Evolutionary conservation across 2,329 filamentous ascomycete species (phyloP), one percentile per base, ranked within the genome.

Genomic region (Periconia sp.): DNA sequence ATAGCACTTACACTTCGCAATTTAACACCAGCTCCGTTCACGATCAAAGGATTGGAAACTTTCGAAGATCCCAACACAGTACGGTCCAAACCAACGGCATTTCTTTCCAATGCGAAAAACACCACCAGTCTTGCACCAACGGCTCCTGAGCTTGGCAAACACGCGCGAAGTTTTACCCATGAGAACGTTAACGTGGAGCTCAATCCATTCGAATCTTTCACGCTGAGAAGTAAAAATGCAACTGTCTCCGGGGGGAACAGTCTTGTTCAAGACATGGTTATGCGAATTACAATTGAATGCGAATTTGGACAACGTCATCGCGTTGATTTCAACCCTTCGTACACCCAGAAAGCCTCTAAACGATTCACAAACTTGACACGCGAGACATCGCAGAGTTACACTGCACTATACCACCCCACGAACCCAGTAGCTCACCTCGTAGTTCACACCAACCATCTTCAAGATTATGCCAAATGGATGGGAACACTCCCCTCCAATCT

Each of bases 391-490:
- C 66, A 70, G 33, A 70, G 69, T 8, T 78, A 75, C 54, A 74
- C 70, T 10, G 77, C 72, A 7, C 64, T 81, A 6, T 81, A 75
- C 61, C 69, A 78, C 46, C 70, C 70, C 52, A 65, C 17, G 73
- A 81, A 63, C 70, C 87, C 69, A 6, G 61, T 53, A 18, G 47
- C 51, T 71, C 68, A 72, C 47, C 52, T 73, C 15, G 61, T 63
- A 2, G 67, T 74, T 8, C 68, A 71, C 41, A 50, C 55, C 2
- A 62, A 66, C 35, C 60, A 65, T 23, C 20, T 55, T 1, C 41
- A 40, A 14, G 53, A 82, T 41, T 79, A 97, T 56, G 86, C 88
- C 75, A 90, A 86, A 57, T 91, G 94, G 94, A 97, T 97, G 92
- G 75, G 80, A 52, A 81, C 86, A 56, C 81, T 97, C 41, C 79